Conservation (phyloP, 169 alveolate species). For the Plasmodium berghei region DNA sequence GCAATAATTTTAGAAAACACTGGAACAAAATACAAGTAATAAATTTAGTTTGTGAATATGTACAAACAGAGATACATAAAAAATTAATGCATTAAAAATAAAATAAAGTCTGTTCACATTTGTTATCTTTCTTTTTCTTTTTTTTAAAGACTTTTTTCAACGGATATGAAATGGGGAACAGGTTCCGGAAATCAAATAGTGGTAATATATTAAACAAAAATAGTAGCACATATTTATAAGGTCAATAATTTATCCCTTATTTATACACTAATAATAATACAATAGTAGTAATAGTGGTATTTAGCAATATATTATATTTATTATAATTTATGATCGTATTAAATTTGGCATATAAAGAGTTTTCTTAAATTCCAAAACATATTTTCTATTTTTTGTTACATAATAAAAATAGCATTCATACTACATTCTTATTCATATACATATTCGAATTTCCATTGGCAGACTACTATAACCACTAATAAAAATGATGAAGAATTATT, state of each 20-base stretch:
- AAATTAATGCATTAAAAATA: too few relatives aligned
- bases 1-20: slow-evolving; percentile 61
- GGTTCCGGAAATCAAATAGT: slow-evolving; percentile 74
- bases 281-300: too few relatives aligned
- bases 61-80: neutral
- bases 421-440: neutral
- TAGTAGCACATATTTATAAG: neutral
- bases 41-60: neutral
- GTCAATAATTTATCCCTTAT: too few relatives aligned
- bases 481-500: slow-evolving; percentile 33
- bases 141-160: slow-evolving; percentile 50
- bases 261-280: too few relatives aligned
- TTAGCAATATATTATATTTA: too few relatives aligned
- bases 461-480: slow-evolving; percentile 58
- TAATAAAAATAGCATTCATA: too few relatives aligned
- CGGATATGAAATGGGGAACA: slow-evolving; percentile 76
- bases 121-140: slow-evolving; percentile 4
- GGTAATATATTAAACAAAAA: slow-evolving; percentile 16
- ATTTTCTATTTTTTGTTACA: too few relatives aligned
- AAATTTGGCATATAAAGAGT: too few relatives aligned
- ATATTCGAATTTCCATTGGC: neutral
- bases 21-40: slow-evolving; percentile 66
- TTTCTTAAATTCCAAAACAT: too few relatives aligned
- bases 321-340: too few relatives aligned
- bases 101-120: too few relatives aligned